Percentiles rank a stretch among this genome's conserved stretches.
phyloP scores from a whole-genome alignment of 1,284 basidiomycete species.

The Laetiporus sulphureus region DNA sequence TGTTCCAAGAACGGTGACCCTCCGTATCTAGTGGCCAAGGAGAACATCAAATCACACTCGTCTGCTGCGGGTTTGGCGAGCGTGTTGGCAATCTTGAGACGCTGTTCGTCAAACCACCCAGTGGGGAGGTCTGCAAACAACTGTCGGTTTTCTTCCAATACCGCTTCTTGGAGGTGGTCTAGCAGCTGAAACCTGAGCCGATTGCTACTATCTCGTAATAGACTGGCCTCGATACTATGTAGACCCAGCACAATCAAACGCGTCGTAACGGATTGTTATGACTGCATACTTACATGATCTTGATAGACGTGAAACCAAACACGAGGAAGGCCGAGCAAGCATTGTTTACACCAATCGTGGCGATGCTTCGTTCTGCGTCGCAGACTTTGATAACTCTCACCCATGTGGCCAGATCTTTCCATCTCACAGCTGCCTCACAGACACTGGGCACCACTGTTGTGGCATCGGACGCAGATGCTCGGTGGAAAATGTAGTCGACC shows the following conservation, averaged over 20 bases:
- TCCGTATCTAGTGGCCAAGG: not conserved
- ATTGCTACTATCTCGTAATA: not conserved
- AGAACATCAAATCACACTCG: not conserved
- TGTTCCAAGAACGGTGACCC: not conserved
- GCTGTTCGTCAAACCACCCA: not conserved
- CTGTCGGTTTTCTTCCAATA: not conserved
- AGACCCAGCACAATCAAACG: not conserved
- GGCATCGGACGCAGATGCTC: not conserved
- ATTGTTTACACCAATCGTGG: not conserved
- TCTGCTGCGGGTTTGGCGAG: slow-evolving; percentile 1
- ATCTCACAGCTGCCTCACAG: slow-evolving; percentile 2
- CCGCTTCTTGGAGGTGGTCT: not conserved
- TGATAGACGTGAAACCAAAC: not conserved
- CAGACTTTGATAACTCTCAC: slow-evolving; percentile 3
- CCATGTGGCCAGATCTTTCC: slow-evolving; percentile 5
- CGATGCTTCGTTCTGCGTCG: slow-evolving; percentile 1
- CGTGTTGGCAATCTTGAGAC: not conserved
- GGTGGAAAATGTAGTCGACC: slow-evolving; percentile 7
- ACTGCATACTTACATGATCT: not conserved
- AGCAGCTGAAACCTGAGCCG: not conserved
- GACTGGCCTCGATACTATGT: not conserved
- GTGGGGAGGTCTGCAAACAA: not conserved
- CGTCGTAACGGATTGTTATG: no score
- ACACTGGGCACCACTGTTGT: not conserved
- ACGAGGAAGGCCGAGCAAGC: not conserved